Percentiles rank a stretch among this genome's conserved stretches.
Conservation (phyloP, 2,329 filamentous ascomycete species). For the Mycosphaerella sp. region DNA sequence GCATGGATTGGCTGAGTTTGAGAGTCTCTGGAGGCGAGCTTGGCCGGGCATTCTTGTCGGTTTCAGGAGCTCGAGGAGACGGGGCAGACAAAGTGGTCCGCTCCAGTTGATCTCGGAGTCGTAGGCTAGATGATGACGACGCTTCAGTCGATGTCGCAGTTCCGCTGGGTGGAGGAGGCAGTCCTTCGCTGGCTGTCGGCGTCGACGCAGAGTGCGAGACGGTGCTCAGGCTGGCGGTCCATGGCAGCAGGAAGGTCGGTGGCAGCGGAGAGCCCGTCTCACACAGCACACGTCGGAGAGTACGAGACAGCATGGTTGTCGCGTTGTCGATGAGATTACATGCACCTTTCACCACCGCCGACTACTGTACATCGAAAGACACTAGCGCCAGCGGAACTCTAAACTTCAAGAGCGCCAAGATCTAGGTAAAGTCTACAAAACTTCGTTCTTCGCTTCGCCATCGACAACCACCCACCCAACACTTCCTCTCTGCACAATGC, state of each 20-base stretch:
- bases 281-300: slow-evolving; percentile 57
- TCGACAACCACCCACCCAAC: not conserved
- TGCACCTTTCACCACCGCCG: too few species aligned
- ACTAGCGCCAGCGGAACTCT: too few species aligned
- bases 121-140: not conserved
- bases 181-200: slow-evolving; percentile 5
- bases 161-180: slow-evolving; percentile 1
- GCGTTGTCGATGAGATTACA: too few species aligned
- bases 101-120: not conserved
- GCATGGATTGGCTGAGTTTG: slow-evolving; percentile 52
- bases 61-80: not conserved
- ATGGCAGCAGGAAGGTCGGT: slow-evolving; percentile 49
- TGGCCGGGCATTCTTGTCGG: not conserved
- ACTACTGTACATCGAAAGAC: too few species aligned
- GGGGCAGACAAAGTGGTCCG: not conserved
- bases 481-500: slow-evolving; percentile 43
- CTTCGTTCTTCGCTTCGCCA: slow-evolving; percentile 5
- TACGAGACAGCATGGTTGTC: slow-evolving; percentile 41
- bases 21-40: slow-evolving; percentile 13
- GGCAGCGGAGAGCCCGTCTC: slow-evolving; percentile 52
- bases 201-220: slow-evolving; percentile 11
- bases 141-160: not conserved
- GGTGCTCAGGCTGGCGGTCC: slow-evolving; percentile 41
- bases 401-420: too few species aligned
- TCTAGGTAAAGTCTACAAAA: not conserved